Evolutionary conservation across 306 rosid genomes (phyloP), one percentile per base, ranked within the genome.

Genomic region (Cucurbita moschata): DNA sequence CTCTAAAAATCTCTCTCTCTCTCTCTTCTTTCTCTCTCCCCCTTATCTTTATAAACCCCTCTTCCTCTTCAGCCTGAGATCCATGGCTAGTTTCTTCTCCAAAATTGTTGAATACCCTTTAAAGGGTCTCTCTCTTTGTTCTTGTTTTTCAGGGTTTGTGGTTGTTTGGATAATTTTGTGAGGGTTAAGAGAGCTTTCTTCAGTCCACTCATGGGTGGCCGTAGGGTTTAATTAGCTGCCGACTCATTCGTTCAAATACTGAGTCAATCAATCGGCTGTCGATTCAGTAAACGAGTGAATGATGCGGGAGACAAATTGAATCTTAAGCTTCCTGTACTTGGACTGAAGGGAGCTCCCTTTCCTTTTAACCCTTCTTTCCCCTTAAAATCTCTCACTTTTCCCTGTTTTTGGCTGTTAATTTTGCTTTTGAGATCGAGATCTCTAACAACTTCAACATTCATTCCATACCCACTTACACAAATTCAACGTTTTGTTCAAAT

Each of bases 271-370:
- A 15, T 7, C 14, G 14, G 5, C 14, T 7, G 30, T 4, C 13
- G 73, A 68, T 49, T 49, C 74, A 70, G 46, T 70, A 70, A 70
- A 70, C 74, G 74, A 70, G 0, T 70, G 74, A 70, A 70, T 70
- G 74, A 70, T 70, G 74, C 74, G 74, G 74, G 74, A 70, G 74
- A 70, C 74, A 70, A 70, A 50, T 70, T 70, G 74, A 70, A 70
- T 50, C 74, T 70, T 70, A 70, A 70, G 74, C 59, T 70, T 70
- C 60, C 74, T 70, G 60, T 70, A 70, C 74, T 70, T 70, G 74
- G 74, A 70, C 74, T 70, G 74, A 70, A 70, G 74, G 74, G 74
- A 70, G 74, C 74, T 70, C 74, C 74, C 74, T 70, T 70, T 50
- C 7, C 74, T 26, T 50, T 70, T 21, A 12, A 18, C 18, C 4